Evolutionary conservation across 345 rosid species (phyloP).

Genomic region (rapeseed (Brassica napus)): DNA sequence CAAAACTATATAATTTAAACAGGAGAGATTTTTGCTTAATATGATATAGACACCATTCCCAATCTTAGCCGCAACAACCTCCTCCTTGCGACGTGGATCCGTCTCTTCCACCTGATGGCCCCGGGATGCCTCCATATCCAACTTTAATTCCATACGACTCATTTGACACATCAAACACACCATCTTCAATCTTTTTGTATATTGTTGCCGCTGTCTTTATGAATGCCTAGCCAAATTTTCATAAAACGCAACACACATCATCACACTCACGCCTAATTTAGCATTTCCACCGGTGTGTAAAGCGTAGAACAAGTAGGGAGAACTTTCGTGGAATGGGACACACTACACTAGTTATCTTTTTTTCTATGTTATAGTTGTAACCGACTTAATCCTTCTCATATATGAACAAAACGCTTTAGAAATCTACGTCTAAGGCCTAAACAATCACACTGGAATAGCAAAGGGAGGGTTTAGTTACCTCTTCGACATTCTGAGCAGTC

Average conservation of each 20-base stretch:
- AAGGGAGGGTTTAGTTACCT: conserved; percentile 43
- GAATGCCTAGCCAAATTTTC: conserved; percentile 62
- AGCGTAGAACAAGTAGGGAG: background rate
- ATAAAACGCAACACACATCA: background rate
- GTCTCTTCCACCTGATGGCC: conserved; percentile 89
- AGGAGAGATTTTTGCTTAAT: conserved; percentile 12
- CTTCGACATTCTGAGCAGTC: conserved; percentile 97
- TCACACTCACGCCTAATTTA: background rate
- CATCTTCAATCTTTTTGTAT: conserved; percentile 97
- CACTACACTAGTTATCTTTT: background rate
- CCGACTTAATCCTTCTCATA: conserved; percentile 1
- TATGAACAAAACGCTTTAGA: background rate
- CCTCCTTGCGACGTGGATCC: conserved; percentile 79
- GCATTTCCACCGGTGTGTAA: background rate
- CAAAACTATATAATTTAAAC: conserved; percentile 22
- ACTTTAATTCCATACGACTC: conserved; percentile 98
- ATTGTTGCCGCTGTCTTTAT: conserved; percentile 92
- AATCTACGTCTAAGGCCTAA: background rate
- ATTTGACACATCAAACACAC: conserved; percentile 95
- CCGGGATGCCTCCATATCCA: conserved; percentile 94
- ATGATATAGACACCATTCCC: conserved; percentile 18
- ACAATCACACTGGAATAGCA: background rate
- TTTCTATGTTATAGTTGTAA: background rate
- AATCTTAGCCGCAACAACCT: conserved; percentile 80
- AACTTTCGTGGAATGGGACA: background rate